Evolutionary conservation across 805 yeast species (phyloP), one percentile per base, ranked within the genome.

Genomic region (Pichia gijzeniarum): DNA sequence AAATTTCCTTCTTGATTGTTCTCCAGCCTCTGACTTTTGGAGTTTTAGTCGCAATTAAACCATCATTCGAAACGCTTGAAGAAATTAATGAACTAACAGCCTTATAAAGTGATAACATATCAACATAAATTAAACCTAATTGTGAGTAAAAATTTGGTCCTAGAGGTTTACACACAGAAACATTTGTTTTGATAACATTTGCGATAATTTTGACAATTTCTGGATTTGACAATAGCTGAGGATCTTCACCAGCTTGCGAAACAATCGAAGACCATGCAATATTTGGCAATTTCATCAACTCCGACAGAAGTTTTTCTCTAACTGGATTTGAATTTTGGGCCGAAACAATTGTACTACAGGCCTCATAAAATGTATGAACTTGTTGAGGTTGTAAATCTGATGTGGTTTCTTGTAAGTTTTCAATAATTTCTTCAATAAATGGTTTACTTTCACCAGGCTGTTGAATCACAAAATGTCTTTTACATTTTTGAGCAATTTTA

Each of bases 331-430:
- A 75, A 33, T 82, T 78, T 64, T 91, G 97, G 12, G 96, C 96
- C 43, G 90, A 79, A 32, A 93, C 78, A 45, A 93, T 91, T 49
- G 85, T 80, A 56, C 97, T 97, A 71, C 98, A 91, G 1, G 99
- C 98, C 68, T 86, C 96, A 64, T 93, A 93, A 62, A 93, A 93
- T 2, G 97, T 89, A 64, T 93, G 99, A 22, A 93, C 95, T 66
- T 93, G 99, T 64, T 91, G 97, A 20, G 99, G 96, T 59, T 83
- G 91, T 59, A 93, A 73, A 62, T 93, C 98, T 47, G 85, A 86
- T 3, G 98, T 93, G 48, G 89, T 90, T 35, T 73, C 71, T 64
- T 85, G 93, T 50, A 93, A 84, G 57, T 82, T 82, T 51, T 80
- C 72, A 43, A 93, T 88, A 51, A 93, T 90, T 54, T 88, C 95